Evolutionary conservation across 257 asterid species (phyloP), one percentile per base, ranked within the genome.

Genomic region (Verbena officinalis): DNA sequence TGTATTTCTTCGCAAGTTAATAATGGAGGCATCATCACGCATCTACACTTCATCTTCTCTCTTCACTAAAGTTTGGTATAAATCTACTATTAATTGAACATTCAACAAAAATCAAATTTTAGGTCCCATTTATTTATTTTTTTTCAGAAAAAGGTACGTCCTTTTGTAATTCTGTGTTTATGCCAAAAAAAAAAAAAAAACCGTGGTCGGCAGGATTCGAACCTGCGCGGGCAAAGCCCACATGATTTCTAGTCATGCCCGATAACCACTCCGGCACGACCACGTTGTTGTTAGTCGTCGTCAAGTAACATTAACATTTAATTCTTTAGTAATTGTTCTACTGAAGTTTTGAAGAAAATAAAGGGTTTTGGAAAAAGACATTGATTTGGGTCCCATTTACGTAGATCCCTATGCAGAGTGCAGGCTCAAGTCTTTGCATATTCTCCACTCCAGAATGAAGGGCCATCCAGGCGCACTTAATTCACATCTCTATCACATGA

Each of bases 251-350:
- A 93, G 97, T 93, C 99, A 90, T 93, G 97, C 96, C 97, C 95
- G 95, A 93, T 90, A 93, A 87, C 99, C 97, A 93, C 97, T 90
- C 97, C 97, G 95, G 94, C 97, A 93, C 95, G 95, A 84, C 99
- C 94, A 87, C 96, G 0, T 14, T 44, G 21, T 1, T 44, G 20
- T 15, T 27, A 27, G n/a, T n/a, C n/a, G n/a, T n/a, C n/a, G n/a
- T n/a, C n/a, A n/a, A n/a, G n/a, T n/a, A n/a, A n/a, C n/a, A n/a
- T n/a, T n/a, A n/a, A n/a, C n/a, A n/a, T 5, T 27, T 27, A 27
- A 36, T 2, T 9, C 40, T 36, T 4, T 3, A 36, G 9, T 36
- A 9, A 2, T 36, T 36, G 11, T 36, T 3, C 11, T 36, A 2
- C 40, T 36, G 40, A 1, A 36, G 40, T 30, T 30, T n/a, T n/a